Evolutionary conservation across 768 basidiomycete genomes (phyloP).

Genomic region (Paxillus ammoniavirescens): DNA sequence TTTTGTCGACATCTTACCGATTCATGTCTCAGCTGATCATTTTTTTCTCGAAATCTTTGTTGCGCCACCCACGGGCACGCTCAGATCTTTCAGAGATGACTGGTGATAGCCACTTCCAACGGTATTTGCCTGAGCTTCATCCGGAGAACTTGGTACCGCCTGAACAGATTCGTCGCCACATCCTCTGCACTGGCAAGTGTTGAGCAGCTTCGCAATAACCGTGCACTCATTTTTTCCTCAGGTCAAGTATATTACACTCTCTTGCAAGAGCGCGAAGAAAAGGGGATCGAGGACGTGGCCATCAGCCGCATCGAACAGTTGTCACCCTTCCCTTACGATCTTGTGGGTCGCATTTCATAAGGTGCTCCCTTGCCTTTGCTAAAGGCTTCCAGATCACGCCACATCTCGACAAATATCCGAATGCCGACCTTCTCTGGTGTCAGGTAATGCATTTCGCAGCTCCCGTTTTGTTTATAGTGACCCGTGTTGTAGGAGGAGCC

Average conservation of each 20-base stretch:
- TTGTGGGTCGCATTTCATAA: constrained; percentile 46
- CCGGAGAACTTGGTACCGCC: constrained; percentile 70
- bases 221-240: constrained; percentile 18
- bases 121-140: constrained; percentile 86
- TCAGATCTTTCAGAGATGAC: constrained; percentile 87
- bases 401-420: constrained; percentile 95
- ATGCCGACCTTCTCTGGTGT: constrained; percentile 91
- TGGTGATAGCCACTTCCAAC: constrained; percentile 87
- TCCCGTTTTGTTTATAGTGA: background rate
- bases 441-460: constrained; percentile 45
- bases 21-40: constrained; percentile 61
- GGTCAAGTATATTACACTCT: constrained; percentile 95
- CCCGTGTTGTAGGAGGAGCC: constrained; percentile 72
- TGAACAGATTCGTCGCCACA: constrained; percentile 87
- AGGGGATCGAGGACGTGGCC: constrained; percentile 88
- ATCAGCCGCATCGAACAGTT: constrained; percentile 95
- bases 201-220: background rate
- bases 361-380: background rate
- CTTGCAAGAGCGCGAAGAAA: constrained; percentile 85
- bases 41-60: constrained; percentile 96
- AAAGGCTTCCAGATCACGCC: constrained; percentile 65
- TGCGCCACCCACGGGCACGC: constrained; percentile 91
- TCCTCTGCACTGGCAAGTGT: constrained; percentile 75
- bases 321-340: constrained; percentile 96
- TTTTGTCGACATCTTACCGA: background rate